These are phyloP conservation scores for Kuraishia floccosa DNA, from an alignment of 805 yeast genomes.

Conservation along the genomic window DNA sequence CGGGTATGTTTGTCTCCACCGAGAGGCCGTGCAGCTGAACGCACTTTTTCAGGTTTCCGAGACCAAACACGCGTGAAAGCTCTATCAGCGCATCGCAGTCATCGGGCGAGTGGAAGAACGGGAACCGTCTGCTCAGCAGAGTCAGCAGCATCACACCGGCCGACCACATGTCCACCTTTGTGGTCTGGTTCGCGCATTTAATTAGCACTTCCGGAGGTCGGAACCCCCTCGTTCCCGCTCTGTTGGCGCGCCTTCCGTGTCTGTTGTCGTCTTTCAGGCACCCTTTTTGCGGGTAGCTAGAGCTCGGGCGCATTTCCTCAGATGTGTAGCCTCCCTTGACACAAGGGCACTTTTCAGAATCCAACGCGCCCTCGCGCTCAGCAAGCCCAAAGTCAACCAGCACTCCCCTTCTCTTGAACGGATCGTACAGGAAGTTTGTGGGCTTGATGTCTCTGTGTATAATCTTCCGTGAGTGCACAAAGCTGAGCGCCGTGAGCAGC, in stretches of 20 bases:
- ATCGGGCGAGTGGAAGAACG: constrained; percentile 88
- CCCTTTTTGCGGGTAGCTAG: constrained; percentile 37
- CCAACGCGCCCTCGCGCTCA: constrained; percentile 37
- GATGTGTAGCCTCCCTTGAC: constrained; percentile 21
- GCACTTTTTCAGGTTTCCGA: constrained; percentile 56
- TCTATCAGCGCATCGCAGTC: constrained; percentile 89
- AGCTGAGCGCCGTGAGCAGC: constrained; percentile 61
- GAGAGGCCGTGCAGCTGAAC: constrained; percentile 86
- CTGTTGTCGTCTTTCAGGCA: constrained; percentile 82
- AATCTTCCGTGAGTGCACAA: constrained; percentile 68
- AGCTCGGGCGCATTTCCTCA: constrained; percentile 17
- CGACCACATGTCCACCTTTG: constrained; percentile 85
- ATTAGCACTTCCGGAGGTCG: constrained; percentile 89
- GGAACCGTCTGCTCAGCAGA: constrained; percentile 69
- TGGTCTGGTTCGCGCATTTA: constrained; percentile 75
- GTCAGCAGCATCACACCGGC: constrained; percentile 84
- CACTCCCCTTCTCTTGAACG: constrained; percentile 60
- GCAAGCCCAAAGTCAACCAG: constrained; percentile 91
- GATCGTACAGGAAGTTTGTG: constrained; percentile 61
- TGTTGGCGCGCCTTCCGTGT: constrained; percentile 84
- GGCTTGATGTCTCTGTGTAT: constrained; percentile 90
- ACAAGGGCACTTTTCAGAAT: constrained; percentile 44
- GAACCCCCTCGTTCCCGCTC: constrained; percentile 95
- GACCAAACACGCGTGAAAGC: constrained; percentile 71
- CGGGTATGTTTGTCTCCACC: constrained; percentile 53